Percentiles rank a stretch among this genome's conserved stretches.
Conservation (phyloP, 768 basidiomycete genomes). For the Xerocomus spinulosus region DNA sequence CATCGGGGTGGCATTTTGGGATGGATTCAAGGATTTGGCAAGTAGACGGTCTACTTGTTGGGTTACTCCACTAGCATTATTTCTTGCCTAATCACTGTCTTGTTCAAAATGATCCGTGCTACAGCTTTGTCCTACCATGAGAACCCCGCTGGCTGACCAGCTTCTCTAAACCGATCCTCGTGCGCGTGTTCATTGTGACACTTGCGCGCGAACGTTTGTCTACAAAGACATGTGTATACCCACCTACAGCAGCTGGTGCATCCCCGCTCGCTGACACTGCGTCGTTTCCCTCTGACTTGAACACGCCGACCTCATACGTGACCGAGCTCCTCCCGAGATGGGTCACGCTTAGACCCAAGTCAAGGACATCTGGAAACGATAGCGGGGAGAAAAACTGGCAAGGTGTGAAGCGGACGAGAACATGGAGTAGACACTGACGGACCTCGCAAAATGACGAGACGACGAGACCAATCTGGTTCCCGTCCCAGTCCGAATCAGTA, state of each 20-base stretch:
- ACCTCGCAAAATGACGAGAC: constrained; percentile 74
- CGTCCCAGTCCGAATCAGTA: background rate
- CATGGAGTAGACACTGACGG: constrained; percentile 1
- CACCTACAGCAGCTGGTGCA: constrained; percentile 41
- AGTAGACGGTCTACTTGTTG: background rate
- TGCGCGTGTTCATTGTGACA: constrained; percentile 38
- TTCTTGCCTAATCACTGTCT: background rate
- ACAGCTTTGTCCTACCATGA: constrained; percentile 15
- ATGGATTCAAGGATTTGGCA: constrained; percentile 22
- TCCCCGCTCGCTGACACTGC: constrained; percentile 10
- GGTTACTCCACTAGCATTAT: background rate
- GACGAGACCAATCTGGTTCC: constrained; percentile 63
- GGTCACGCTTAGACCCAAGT: constrained; percentile 64
- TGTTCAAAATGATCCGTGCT: too few species aligned
- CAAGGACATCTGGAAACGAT: constrained; percentile 66
- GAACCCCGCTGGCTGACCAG: background rate
- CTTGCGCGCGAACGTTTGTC: constrained; percentile 56
- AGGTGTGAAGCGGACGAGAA: background rate
- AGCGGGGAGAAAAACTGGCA: constrained; percentile 66
- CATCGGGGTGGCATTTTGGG: constrained; percentile 20
- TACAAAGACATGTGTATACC: constrained; percentile 85
- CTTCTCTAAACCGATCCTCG: constrained; percentile 42
- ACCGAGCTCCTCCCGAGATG: constrained; percentile 73
- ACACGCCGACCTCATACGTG: constrained; percentile 76
- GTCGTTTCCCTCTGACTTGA: constrained; percentile 32